Conservation (phyloP, 805 yeast genomes). For the Suhomyces prunicola region DNA sequence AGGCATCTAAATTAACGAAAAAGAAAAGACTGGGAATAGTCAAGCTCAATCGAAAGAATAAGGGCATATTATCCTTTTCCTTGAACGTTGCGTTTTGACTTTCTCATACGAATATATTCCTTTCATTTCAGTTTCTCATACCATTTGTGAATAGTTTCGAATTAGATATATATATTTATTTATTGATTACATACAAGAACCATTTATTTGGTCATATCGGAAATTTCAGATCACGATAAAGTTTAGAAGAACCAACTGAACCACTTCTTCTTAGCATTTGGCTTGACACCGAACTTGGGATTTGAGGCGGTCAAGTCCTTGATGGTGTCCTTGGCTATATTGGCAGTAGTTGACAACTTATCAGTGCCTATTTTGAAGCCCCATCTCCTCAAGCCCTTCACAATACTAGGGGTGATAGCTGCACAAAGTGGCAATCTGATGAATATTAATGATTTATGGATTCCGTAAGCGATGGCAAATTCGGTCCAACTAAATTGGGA, state of each 20-base stretch:
- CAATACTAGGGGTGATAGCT: constrained; percentile 83
- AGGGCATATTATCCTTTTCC: background rate
- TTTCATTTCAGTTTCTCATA: background rate
- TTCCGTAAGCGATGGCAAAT: constrained; percentile 84
- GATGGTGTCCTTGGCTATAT: constrained; percentile 28
- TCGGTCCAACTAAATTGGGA: constrained; percentile 66
- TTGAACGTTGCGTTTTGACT: background rate
- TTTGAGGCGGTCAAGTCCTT: constrained; percentile 43
- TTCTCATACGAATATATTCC: background rate
- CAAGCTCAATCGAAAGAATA: background rate
- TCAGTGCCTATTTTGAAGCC: constrained; percentile 74
- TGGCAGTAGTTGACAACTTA: constrained; percentile 41
- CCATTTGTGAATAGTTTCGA: background rate
- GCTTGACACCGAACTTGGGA: constrained; percentile 52
- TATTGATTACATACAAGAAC: constrained; percentile 1
- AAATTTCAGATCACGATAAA: background rate
- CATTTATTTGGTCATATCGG: background rate
- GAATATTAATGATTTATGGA: constrained; percentile 83
- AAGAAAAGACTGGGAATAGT: background rate
- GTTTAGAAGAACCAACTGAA: constrained; percentile 53
- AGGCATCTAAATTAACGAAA: constrained; percentile 45
- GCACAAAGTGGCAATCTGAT: constrained; percentile 88
- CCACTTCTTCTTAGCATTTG: constrained; percentile 55
- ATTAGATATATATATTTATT: constrained; percentile 1
- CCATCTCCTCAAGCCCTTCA: constrained; percentile 60